Conservation (phyloP, 495 filamentous ascomycete species). For the Neurospora sp. region DNA sequence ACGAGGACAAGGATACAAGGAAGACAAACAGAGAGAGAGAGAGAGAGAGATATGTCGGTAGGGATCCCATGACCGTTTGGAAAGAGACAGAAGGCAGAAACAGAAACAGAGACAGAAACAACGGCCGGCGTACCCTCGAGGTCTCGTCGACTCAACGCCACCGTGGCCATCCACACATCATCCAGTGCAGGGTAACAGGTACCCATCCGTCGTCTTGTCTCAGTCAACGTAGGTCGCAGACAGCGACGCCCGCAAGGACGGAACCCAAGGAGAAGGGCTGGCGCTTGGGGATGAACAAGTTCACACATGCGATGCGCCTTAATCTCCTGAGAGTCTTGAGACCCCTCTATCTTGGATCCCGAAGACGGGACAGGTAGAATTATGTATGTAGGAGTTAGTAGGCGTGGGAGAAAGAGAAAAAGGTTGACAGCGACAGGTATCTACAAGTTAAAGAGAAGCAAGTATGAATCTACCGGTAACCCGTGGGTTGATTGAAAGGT, state of each 20-base stretch:
- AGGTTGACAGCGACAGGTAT: too few relatives aligned
- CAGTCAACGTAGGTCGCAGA: background rate
- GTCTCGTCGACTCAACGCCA: background rate
- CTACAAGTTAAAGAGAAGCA: too few relatives aligned
- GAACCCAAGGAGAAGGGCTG: background rate
- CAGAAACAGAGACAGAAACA: background rate
- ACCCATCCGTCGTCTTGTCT: background rate
- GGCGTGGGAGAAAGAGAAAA: background rate
- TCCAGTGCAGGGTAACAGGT: background rate
- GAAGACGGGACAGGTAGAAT: background rate
- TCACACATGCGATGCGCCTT: background rate
- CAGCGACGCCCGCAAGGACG: background rate
- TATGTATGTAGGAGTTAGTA: background rate
- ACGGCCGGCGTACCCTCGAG: background rate
- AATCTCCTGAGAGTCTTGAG: background rate
- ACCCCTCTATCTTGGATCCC: background rate
- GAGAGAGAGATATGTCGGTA: background rate
- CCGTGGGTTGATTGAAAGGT: background rate
- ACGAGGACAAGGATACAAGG: background rate
- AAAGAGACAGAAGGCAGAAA: background rate
- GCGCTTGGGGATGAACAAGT: background rate
- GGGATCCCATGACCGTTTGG: background rate
- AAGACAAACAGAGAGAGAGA: background rate
- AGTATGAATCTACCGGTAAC: too few relatives aligned
- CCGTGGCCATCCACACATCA: background rate